Base-by-base conservation (phyloP, 1,139 yeast genomes). In the Taphrina sp. region DNA sequence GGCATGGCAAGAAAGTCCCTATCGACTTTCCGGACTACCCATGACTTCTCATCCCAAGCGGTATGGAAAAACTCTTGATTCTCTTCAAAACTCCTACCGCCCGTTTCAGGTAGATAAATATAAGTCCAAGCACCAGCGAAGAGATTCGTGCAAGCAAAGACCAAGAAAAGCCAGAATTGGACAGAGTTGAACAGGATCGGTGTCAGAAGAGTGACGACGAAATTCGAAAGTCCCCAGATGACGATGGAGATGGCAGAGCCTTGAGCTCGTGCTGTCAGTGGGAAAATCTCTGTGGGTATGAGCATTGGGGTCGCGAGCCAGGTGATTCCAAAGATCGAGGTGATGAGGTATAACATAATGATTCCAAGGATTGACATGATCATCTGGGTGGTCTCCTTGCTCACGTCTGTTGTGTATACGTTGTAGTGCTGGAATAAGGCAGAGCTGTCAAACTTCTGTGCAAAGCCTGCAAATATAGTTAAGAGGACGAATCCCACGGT, bases 251-350 rank as follows among this genome's bases (percentile, higher is more conserved):
- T 39, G 22, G 54, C 54, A 5, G 54, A 49, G 3, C 54, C 54
- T 22, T 49, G 54, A 10, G 54, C 54, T 33, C 54, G 54, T 5
- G 54, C 54, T 5, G 54, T 49, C 19, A 49, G 8, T 17, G 54
- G 54, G 20, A 49, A 49, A 24, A 49, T 49, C 14, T 49, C 54
- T 10, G 54, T 38, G 7, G 54, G 54, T 2, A 49, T 49, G 12
- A 49, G 46, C 39, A 49, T 38, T 12, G 46, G 44, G 5, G 46
- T 41, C 7, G 46, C 44, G 34, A 49, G 54, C 45, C 46, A 49
- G 26, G 54, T 49, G 17, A 49, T 49, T 24, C 54, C 54, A 14
- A 49, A 49, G 5, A 42, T 41, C n/a, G 54, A 49, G 17, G 54
- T 49, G 33, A 49, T 49, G 24, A 16, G 20, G 41, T 49, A 49